phyloP scores from a whole-genome alignment of 108 stramenopile genomes.

The Conticribra guillardii region DNA sequence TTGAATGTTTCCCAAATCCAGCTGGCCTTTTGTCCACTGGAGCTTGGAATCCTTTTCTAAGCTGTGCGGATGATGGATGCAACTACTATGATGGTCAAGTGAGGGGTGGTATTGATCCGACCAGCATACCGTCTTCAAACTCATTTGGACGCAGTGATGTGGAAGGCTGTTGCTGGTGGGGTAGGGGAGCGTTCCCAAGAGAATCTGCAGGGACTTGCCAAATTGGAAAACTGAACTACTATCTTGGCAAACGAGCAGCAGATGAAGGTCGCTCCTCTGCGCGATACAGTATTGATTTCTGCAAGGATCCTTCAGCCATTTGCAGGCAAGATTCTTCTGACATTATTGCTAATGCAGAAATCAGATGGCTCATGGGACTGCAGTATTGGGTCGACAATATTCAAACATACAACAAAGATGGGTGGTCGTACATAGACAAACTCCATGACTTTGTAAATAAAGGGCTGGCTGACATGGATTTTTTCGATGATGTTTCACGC shows the following conservation, averaged over 20 bases:
- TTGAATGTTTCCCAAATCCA: slow-evolving; percentile 40
- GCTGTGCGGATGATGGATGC: slow-evolving; percentile 34
- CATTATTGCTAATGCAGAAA: slow-evolving; percentile 34
- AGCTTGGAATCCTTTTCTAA: slow-evolving; percentile 38
- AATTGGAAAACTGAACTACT: slow-evolving; percentile 49
- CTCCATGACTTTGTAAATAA: slow-evolving; percentile 43
- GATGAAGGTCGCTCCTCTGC: slow-evolving; percentile 33
- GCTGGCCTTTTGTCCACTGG: slow-evolving; percentile 18
- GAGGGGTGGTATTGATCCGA: slow-evolving; percentile 34
- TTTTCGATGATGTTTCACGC: slow-evolving; percentile 44
- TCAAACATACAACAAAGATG: slow-evolving; percentile 37
- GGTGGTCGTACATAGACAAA: slow-evolving; percentile 40
- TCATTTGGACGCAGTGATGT: slow-evolving; percentile 33
- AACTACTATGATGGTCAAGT: slow-evolving; percentile 34
- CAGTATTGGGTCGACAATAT: slow-evolving; percentile 42
- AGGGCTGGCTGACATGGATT: slow-evolving; percentile 26
- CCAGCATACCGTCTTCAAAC: slow-evolving; percentile 34
- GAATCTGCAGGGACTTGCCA: slow-evolving; percentile 42
- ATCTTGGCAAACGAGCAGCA: slow-evolving; percentile 27
- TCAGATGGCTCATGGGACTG: slow-evolving; percentile 46
- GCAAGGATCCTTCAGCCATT: slow-evolving; percentile 43
- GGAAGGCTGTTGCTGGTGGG: slow-evolving; percentile 50
- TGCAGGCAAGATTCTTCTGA: slow-evolving; percentile 29
- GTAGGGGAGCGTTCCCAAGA: slow-evolving; percentile 38
- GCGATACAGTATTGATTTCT: slow-evolving; percentile 46